Percentiles rank a stretch among this genome's conserved stretches.
These are phyloP conservation scores for Lasiodiplodia theobromae DNA, from an alignment of 2,329 filamentous ascomycete genomes.

Conservation along the genomic window DNA sequence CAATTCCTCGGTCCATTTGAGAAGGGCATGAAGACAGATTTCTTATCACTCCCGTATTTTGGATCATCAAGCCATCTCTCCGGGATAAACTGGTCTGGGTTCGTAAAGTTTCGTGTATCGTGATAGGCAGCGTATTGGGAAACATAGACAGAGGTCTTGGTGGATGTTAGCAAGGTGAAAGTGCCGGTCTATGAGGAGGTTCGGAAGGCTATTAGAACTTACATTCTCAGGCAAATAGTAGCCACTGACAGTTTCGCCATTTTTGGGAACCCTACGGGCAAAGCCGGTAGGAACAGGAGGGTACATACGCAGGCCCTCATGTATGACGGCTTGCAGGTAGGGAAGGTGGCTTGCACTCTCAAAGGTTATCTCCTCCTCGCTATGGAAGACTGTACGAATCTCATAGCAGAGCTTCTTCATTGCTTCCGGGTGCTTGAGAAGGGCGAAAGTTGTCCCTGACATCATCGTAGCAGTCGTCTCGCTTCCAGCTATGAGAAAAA, in stretches of 20 bases:
- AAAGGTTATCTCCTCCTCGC: conserved; percentile 44
- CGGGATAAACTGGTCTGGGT: conserved; percentile 44
- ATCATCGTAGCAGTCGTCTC: conserved; percentile 46
- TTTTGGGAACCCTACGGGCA: conserved; percentile 44
- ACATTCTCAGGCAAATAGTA: conserved; percentile 44
- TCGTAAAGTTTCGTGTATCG: conserved; percentile 41
- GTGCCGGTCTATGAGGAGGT: conserved; percentile 19
- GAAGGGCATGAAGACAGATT: conserved; percentile 42
- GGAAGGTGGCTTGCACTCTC: conserved; percentile 39
- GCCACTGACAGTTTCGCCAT: conserved; percentile 48
- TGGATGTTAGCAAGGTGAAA: neutral
- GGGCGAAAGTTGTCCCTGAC: conserved; percentile 41
- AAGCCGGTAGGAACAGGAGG: conserved; percentile 54
- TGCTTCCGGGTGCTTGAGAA: conserved; percentile 39
- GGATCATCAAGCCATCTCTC: conserved; percentile 42
- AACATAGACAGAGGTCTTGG: conserved; percentile 39
- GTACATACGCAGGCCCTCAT: conserved; percentile 56
- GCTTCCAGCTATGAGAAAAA: conserved; percentile 40
- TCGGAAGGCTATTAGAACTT: conserved; percentile 11
- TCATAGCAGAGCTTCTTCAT: conserved; percentile 39
- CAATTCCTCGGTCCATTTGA: conserved; percentile 46
- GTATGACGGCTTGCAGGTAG: conserved; percentile 55
- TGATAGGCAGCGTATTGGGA: conserved; percentile 41
- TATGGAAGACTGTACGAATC: conserved; percentile 38
- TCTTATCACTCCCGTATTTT: conserved; percentile 40